phyloP scores from a whole-genome alignment of 768 basidiomycete species.

The Calocybe indica region DNA sequence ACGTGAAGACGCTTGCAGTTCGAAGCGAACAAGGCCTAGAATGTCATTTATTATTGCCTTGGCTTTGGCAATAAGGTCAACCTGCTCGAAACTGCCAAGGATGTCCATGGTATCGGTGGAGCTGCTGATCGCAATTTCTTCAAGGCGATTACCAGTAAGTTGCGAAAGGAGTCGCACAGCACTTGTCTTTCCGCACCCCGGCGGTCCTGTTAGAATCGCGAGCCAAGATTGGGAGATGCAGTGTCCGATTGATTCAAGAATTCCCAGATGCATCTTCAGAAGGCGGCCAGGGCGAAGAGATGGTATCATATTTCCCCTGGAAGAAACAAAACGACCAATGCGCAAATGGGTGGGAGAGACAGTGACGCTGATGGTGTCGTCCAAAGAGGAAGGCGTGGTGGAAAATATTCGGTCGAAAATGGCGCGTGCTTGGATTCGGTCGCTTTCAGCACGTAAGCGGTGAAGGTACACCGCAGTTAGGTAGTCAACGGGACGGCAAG shows the following conservation, averaged over 20 bases:
- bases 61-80: conserved; percentile 46
- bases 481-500: conserved; percentile 52
- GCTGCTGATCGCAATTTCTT: conserved; percentile 74
- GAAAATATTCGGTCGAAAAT: conserved; percentile 54
- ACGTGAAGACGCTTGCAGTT: conserved; percentile 33
- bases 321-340: conserved; percentile 54
- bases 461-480: conserved; percentile 75
- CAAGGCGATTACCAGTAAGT: conserved; percentile 60
- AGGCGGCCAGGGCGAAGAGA: conserved; percentile 40
- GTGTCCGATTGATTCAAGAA: conserved; percentile 70
- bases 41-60: conserved; percentile 32
- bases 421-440: conserved; percentile 46
- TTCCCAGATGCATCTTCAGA: conserved; percentile 55
- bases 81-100: conserved; percentile 93
- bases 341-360: conserved; percentile 48
- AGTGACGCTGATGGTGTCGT: conserved; percentile 27
- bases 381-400: conserved; percentile 14
- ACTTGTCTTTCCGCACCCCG: conserved; percentile 73
- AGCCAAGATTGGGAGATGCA: conserved; percentile 79
- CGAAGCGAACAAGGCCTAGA: conserved; percentile 29
- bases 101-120: conserved; percentile 93
- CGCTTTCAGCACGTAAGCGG: conserved; percentile 73
- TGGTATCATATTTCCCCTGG: conserved; percentile 30
- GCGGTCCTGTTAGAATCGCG: conserved; percentile 77
- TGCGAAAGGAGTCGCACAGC: conserved; percentile 66